phyloP scores from a whole-genome alignment of 345 rosid species.

The Ceriops decandra region DNA sequence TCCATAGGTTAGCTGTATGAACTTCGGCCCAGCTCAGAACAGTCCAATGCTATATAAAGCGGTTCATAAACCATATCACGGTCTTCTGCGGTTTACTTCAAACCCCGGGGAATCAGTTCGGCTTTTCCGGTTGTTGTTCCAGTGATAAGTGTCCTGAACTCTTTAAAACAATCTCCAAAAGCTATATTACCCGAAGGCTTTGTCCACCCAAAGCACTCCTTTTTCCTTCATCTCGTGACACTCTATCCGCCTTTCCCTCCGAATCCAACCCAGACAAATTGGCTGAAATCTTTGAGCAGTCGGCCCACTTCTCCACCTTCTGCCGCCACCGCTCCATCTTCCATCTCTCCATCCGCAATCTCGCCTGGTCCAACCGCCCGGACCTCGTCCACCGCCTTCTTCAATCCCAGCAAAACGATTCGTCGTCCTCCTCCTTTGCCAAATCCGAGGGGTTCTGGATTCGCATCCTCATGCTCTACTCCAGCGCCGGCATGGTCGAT shows the following conservation, averaged over 20 bases:
- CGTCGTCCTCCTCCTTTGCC: not conserved
- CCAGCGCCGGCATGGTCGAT: slow-evolving; percentile 28
- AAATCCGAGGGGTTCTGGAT: slow-evolving; percentile 37
- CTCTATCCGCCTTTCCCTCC: slow-evolving; percentile 27
- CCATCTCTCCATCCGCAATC: slow-evolving; percentile 33
- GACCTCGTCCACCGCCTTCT: slow-evolving; percentile 32
- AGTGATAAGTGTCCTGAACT: slow-evolving; percentile 14
- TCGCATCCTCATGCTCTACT: slow-evolving; percentile 36
- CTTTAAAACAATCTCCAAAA: not conserved
- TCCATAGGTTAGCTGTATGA: too few species aligned
- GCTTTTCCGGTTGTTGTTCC: not conserved
- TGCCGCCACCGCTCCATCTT: slow-evolving; percentile 38
- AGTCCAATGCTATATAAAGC: too few species aligned
- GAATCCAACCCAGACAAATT: slow-evolving; percentile 32
- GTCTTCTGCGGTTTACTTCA: too few species aligned
- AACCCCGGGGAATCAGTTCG: too few species aligned
- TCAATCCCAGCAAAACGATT: slow-evolving; percentile 7
- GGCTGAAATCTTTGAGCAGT: slow-evolving; percentile 24
- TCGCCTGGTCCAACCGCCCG: slow-evolving; percentile 28
- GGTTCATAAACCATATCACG: too few species aligned
- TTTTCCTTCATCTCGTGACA: slow-evolving; percentile 30
- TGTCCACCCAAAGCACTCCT: slow-evolving; percentile 8
- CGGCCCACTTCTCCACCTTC: slow-evolving; percentile 27
- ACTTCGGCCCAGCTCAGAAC: too few species aligned
- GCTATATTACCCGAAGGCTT: slow-evolving; percentile 16